Conservation (phyloP, 2,329 filamentous ascomycete species). For the Bipolaris cookei region DNA sequence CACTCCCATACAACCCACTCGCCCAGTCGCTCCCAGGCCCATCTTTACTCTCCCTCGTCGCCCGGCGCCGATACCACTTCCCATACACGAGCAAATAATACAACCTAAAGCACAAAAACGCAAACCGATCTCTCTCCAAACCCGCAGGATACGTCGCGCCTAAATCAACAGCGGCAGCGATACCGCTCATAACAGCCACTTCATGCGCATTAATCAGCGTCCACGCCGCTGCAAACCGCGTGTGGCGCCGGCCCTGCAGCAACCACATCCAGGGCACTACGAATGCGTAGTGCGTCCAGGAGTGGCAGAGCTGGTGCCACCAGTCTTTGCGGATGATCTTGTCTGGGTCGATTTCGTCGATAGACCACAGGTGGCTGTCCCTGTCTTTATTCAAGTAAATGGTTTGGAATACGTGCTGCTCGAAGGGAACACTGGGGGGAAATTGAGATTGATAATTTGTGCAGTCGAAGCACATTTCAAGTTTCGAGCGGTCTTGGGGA, state of each 20-base stretch:
- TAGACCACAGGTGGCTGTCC: slow-evolving; percentile 63
- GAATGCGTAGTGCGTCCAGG: slow-evolving; percentile 67
- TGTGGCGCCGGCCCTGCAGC: slow-evolving; percentile 69
- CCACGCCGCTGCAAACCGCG: slow-evolving; percentile 70
- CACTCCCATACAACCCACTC: slow-evolving; percentile 63
- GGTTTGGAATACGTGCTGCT: slow-evolving; percentile 72
- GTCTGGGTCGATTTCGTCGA: slow-evolving; percentile 62
- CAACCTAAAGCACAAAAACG: slow-evolving; percentile 65
- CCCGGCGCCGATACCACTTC: slow-evolving; percentile 62
- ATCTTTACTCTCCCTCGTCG: slow-evolving; percentile 52
- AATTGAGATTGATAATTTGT: slow-evolving; percentile 79
- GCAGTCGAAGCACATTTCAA: slow-evolving; percentile 73
- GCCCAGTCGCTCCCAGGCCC: slow-evolving; percentile 63
- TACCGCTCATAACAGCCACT: slow-evolving; percentile 72
- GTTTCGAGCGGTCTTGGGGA: slow-evolving; percentile 60
- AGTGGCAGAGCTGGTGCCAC: slow-evolving; percentile 72
- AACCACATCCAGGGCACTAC: slow-evolving; percentile 76
- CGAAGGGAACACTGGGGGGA: slow-evolving; percentile 59
- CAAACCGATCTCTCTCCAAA: slow-evolving; percentile 67
- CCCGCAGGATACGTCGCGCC: slow-evolving; percentile 70
- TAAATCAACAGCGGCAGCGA: slow-evolving; percentile 72
- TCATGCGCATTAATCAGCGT: slow-evolving; percentile 75
- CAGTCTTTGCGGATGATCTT: slow-evolving; percentile 69
- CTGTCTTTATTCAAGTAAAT: slow-evolving; percentile 68
- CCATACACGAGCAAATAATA: slow-evolving; percentile 68